phyloP scores from a whole-genome alignment of 1,284 basidiomycete genomes.

The Microbotryum violaceum region DNA sequence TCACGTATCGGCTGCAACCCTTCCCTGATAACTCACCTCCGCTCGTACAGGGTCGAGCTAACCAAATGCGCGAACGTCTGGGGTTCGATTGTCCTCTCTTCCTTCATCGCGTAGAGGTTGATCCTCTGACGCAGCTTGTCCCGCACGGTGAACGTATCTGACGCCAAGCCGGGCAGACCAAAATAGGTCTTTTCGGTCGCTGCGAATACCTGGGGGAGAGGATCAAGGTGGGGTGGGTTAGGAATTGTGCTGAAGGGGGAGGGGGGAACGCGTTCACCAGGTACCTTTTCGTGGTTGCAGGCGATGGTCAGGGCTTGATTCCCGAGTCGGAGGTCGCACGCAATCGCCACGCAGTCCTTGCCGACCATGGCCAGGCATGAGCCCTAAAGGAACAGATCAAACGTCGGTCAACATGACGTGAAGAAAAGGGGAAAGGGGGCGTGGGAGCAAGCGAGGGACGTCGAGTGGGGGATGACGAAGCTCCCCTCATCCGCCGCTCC shows the following conservation, averaged over 20 bases:
- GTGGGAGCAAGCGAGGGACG: not conserved
- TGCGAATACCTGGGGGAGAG: conserved; percentile 66
- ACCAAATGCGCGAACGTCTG: conserved; percentile 94
- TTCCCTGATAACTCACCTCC: conserved; percentile 48
- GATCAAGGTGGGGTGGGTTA: not conserved
- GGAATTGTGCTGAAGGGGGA: no score
- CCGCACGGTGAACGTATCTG: conserved; percentile 87
- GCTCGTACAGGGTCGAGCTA: conserved; percentile 94
- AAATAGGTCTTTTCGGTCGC: conserved; percentile 88
- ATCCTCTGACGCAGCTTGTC: conserved; percentile 87
- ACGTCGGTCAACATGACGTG: no score
- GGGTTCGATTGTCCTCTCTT: conserved; percentile 93
- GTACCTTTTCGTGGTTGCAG: conserved; percentile 88
- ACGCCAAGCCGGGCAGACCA: conserved; percentile 86
- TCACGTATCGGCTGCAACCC: not conserved
- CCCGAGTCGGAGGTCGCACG: conserved; percentile 86
- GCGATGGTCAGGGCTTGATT: conserved; percentile 83
- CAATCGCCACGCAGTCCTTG: conserved; percentile 98
- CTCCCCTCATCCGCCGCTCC: no score
- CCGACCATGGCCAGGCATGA: conserved; percentile 98
- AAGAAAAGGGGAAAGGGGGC: no score
- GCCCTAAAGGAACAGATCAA: conserved; percentile 45
- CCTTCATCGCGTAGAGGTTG: conserved; percentile 99
- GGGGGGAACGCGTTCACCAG: no score
- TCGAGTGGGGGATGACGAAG: no score